Evolutionary conservation across 2,329 filamentous ascomycete species (phyloP), one percentile per base, ranked within the genome.

Genomic region (Tricladium varicosporioides): DNA sequence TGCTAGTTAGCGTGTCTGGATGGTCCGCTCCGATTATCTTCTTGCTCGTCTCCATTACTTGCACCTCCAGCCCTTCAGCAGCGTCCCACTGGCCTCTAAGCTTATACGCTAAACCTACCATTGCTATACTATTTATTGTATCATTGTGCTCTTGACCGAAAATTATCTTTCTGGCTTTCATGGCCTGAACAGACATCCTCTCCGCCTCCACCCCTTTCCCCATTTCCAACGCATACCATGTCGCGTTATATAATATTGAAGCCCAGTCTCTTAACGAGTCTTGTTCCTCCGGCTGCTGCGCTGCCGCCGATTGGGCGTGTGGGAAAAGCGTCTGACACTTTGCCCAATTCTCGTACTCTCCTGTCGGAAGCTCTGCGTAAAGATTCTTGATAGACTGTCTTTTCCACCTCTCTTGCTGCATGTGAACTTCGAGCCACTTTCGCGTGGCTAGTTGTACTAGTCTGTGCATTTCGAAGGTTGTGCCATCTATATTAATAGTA

Each of bases 371-470:
- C 18, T 47, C 63, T 16, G 54, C 48, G 18, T 51, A 52, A 51
- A 75, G 61, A 42, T 63, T 67, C 32, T 53, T 53, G 40, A 74
- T 64, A 51, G 57, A 74, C 50, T 65, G 56, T 42, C 63, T 54
- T 56, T 66, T 70, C 63, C 69, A 74, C 22, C 16, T 54, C 22
- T 73, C 67, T 2, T 63, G 48, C 54, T 68, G 47, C 5, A 59
- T 60, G 5, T 63, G 27, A 4, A 49, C 58, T 56, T 68, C 51
- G 14, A 75, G 65, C 73, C 73, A 76, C 27, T 58, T 65, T 53
- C 65, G 67, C 10, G 66, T 75, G 13, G 72, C 68, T 19, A 76
- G 58, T 60, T 76, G 73, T 16, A 78, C 75, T 2, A 79, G 67
- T 7, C 58, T 45, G 61, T 79, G 76, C 74, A 78, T 78, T 57